phyloP scores from a whole-genome alignment of 2,329 filamentous ascomycete genomes.

The Teratosphaeria zuluensis region DNA sequence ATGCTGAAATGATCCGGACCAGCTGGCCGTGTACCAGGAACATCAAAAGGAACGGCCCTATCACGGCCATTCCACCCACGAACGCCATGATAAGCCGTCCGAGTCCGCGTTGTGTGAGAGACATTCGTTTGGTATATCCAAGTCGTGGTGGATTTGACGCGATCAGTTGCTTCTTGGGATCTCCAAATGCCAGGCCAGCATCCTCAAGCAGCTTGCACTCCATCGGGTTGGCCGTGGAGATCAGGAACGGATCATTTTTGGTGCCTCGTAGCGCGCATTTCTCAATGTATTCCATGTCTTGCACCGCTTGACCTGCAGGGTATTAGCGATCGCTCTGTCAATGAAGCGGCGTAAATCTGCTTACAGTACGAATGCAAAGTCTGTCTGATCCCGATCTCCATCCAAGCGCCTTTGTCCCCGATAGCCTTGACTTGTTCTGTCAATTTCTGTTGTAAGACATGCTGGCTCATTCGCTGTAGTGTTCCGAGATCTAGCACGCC shows the following conservation, averaged over 20 bases:
- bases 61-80: slow-evolving; percentile 5
- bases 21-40: slow-evolving; percentile 4
- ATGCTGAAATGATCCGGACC: slow-evolving; percentile 4
- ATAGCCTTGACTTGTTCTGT: slow-evolving; percentile 15
- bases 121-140: slow-evolving; percentile 1
- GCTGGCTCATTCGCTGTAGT: slow-evolving; percentile 12
- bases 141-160: neutral
- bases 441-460: slow-evolving; percentile 15
- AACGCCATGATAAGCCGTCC: slow-evolving; percentile 7
- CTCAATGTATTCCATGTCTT: slow-evolving; percentile 15
- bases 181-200: slow-evolving; percentile 8
- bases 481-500: slow-evolving; percentile 14
- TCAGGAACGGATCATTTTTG: slow-evolving; percentile 11
- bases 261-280: slow-evolving; percentile 1
- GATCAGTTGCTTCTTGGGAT: slow-evolving; percentile 1
- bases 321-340: neutral
- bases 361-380: slow-evolving; percentile 13
- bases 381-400: slow-evolving; percentile 14
- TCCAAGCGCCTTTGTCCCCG: slow-evolving; percentile 12
- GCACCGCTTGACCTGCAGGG: slow-evolving; percentile 8
- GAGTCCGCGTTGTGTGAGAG: neutral
- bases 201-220: slow-evolving; percentile 14
- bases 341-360: neutral
- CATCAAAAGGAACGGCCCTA: slow-evolving; percentile 9
- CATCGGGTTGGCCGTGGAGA: slow-evolving; percentile 10